Base-by-base conservation (phyloP, 2,329 filamentous ascomycete species). In the Calonectria crousiana region DNA sequence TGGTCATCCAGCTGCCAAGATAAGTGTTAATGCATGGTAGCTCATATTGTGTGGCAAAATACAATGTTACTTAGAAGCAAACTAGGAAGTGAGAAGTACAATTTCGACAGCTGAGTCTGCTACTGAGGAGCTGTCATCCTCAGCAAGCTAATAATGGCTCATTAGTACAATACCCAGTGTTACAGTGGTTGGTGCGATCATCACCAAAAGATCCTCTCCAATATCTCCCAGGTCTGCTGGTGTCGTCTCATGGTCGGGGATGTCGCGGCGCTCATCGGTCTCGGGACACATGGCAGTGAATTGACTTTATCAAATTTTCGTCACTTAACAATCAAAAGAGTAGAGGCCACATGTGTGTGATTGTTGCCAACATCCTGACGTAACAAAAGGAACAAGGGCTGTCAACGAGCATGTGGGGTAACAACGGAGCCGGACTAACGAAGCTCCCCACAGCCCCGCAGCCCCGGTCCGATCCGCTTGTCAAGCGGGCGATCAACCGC, bases 1-100 rank as follows among this genome's bases (percentile, higher is more conserved):
- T 78, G 71, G 10, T 78, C 75, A 34, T 34, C 32, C 32, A 34
- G 32, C 32, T 34, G 32, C 10, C 32, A 34, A 34, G 32, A 34
- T 34, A 11, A 11, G 26, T 13, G 60, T 62, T 36, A 62, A 30
- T 11, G 56, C 8, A 41, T 41, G 34, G 2, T 18, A 62, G 36
- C 8, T 62, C 41, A 60, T 26, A 38, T 41, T 60, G 32, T 41
- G 52, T 30, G 52, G 52, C 30, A 6, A 14, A 34, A 20, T 56
- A 18, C 18, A 44, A 6, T 2, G 41, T 14, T n/a, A 26, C 34
- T 26, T 28, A 18, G 23, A 13, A 18, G n/a, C 26, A 34, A 26
- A 38, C 16, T 10, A 23, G 41, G 14, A 5, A 41, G 60, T 16
- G 41, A 16, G 4, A 44, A 49, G 8, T 49, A 65, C 60, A 49